Evolutionary conservation across 805 yeast species (phyloP), one percentile per base, ranked within the genome.

Genomic region (Candida namnaoensis): DNA sequence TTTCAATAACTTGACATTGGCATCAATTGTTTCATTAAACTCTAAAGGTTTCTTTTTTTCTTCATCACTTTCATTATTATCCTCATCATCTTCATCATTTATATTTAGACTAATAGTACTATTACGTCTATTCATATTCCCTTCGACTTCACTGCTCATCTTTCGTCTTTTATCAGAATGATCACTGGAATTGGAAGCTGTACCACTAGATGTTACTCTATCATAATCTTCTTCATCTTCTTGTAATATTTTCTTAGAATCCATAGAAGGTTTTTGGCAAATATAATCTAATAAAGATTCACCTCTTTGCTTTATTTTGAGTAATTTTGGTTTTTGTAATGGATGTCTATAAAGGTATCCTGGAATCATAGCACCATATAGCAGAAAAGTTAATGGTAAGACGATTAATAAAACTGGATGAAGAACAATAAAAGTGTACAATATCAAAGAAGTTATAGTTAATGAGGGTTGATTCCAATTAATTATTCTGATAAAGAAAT

Each of bases 401-500:
- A 78, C 68, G 34, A 83, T 58, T 11, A 86, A 64, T 39, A 83
- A 59, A 54, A 78, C 78, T 0, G 96, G 96, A 63, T 83, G 74
- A 32, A 81, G 58, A 51, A 93, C 83, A 1, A 80, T 64, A 45
- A 78, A 68, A 0, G 96, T 80, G 48, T 82, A 80, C 1, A 78
- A 46, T 5, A 81, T 63, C 41, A 87, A 60, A 23, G 66, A 56
- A 1, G 82, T 66, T 5, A 88, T 47, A 0, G 96, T 88, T 46
- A 77, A 72, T 0, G 84, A 67, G 0, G 95, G 90, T 26, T 71
- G 67, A 44, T 78, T 75, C 97, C 97, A 90, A 5, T 85, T 74
- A 24, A 86, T 44, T 1, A 84, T 54, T 39, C 77, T 74, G 7
- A 80, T 66, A 14, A 14, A 14, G 2, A 78, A 76, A 48, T 80